Percentiles rank a stretch among this genome's conserved stretches.
Conservation (phyloP, 2,329 filamentous ascomycete genomes). For the Fusarium equiseti region DNA sequence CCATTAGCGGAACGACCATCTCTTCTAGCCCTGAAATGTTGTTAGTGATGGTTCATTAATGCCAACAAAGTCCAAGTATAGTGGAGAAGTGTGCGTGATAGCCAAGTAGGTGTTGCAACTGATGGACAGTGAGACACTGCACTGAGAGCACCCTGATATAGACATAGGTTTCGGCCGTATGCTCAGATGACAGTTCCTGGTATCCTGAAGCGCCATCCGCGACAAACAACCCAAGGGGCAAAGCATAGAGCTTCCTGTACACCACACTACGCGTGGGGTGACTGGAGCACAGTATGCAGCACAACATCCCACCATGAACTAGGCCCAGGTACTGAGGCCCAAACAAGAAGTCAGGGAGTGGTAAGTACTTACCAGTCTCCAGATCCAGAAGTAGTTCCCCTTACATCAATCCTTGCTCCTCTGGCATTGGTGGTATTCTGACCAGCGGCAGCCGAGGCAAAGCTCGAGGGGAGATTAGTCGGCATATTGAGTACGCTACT, state of each 20-base stretch:
- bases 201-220: constrained; percentile 15
- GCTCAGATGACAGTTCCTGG: background rate
- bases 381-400: constrained; percentile 69
- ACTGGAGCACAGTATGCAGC: constrained; percentile 36
- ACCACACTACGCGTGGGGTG: constrained; percentile 28
- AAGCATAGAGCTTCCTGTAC: constrained; percentile 22
- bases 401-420: constrained; percentile 69
- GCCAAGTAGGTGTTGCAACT: constrained; percentile 10
- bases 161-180: background rate
- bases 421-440: constrained; percentile 72
- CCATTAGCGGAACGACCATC: constrained; percentile 71
- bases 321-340: constrained; percentile 13
- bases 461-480: constrained; percentile 83
- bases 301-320: constrained; percentile 33
- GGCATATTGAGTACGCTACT: constrained; percentile 64
- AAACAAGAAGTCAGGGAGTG: constrained; percentile 24
- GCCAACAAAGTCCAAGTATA: background rate
- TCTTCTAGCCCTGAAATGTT: constrained; percentile 65
- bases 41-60: constrained; percentile 25
- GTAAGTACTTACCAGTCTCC: constrained; percentile 77
- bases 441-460: constrained; percentile 84
- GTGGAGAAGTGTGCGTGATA: constrained; percentile 22
- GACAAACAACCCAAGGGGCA: constrained; percentile 23
- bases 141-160: background rate
- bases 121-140: background rate